Evolutionary conservation across 305 asterid species (phyloP), one percentile per base, ranked within the genome.

Genomic region (Caryopteris hybrid): DNA sequence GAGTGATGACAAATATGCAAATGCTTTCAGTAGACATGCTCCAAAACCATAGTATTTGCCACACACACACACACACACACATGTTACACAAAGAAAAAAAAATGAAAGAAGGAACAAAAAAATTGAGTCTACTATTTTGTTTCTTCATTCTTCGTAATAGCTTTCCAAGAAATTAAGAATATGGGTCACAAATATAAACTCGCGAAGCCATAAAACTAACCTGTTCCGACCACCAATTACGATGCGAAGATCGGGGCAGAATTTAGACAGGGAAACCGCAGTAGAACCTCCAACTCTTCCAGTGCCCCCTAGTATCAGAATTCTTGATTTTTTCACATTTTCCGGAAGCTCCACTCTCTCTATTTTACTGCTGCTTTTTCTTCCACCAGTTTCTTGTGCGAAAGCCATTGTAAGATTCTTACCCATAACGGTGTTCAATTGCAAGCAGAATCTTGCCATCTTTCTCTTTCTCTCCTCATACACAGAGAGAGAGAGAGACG

Each of bases 241-340:
- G 25, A 90, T 78, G 51, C 85, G 86, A 61, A 90, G 83, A 33
- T 80, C 74, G 54, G 99, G 92, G 66, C 90, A 93, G 72, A 84
- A 79, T 31, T 81, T 79, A 69, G 95, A 84, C 18, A 93, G 89
- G 58, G 99, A 86, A 58, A 77, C 27, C 69, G 96, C 99, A 29
- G 96, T 91, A 48, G 96, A 93, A 20, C 99, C 95, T 39, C 99
- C 97, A 45, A 93, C 97, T 83, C 99, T 91, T 61, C 97, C 97
- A 18, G 99, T 93, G 53, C 96, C 99, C 20, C 99, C 99, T 2
- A 90, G 69, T 76, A 90, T 69, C 69, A 93, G 71, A 36, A 90
- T 66, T 81, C 89, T 81, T 1, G 97, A 85, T 2, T 74, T 82
- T 74, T 77, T 81, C 27, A 76, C 86, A 12, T 77, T 83, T 1